Base-by-base conservation (phyloP, 2,329 filamentous ascomycete genomes). In the Colletotrichum godetiae region DNA sequence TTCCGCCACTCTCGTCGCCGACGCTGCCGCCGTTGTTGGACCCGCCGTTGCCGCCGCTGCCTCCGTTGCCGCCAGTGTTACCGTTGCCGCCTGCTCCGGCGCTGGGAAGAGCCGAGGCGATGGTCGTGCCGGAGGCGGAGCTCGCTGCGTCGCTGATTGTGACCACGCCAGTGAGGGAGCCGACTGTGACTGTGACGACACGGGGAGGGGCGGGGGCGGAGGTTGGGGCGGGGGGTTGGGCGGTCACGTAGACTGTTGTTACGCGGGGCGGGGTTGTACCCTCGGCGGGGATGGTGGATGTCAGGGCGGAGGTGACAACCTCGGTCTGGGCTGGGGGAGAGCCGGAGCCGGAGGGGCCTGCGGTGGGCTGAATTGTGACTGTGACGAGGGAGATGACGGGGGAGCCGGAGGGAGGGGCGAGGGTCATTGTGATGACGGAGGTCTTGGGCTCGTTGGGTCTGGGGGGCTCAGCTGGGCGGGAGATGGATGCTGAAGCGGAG, bases 181-280 rank as follows among this genome's bases (percentile, higher is more conserved):
- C 68, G 29, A 76, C 53, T 22, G 74, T 76, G 55, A 76, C 66
- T 15, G 74, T 73, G 8, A 76, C 65, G 56, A 76, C 73, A 56
- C 67, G 61, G 33, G 53, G 70, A 13, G 49, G 64, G 46, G 64
- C 60, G 22, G 68, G 63, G 5, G 55, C 62, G 22, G 52, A 31
- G 31, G 65, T 62, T n/a, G 73, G 58, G 4, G 62, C 65, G 7
- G 65, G 64, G 2, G 72, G 58, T 15, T 67, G 46, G 12, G 64
- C 49, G 33, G 74, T 75, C 35, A 75, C 53, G 35, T 66, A 73
- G 33, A 72, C 60, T 46, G 73, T 75, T 19, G 64, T 67, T 35
- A 75, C 56, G 12, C 22, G 55, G 35, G 68, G 65, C 19, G 72
- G 68, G 2, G 24, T 52, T 13, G 62, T n/a, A n/a, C 57, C 68